These are phyloP conservation scores for Aureobasidium sp. DNA, from an alignment of 2,329 filamentous ascomycete species.

Conservation along the genomic window DNA sequence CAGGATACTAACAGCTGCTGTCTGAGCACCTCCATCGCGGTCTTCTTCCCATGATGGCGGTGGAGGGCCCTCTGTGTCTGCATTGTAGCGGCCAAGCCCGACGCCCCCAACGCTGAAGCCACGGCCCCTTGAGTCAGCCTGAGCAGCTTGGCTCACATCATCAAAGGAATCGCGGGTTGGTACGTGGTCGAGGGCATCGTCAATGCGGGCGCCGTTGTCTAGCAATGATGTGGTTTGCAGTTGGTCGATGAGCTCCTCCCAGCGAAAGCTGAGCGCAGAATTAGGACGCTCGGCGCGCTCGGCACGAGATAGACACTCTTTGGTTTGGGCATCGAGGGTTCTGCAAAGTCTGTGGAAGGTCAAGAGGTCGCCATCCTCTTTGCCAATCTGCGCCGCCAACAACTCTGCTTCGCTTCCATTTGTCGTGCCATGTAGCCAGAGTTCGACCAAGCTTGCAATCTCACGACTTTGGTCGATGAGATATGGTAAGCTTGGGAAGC, in stretches of 20 bases:
- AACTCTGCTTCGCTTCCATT: constrained; percentile 11
- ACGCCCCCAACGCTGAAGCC: not conserved
- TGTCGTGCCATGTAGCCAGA: constrained; percentile 59
- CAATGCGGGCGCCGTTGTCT: constrained; percentile 25
- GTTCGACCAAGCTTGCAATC: constrained; percentile 72
- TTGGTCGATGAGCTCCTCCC: constrained; percentile 48
- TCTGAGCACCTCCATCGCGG: constrained; percentile 18
- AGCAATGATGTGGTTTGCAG: constrained; percentile 24
- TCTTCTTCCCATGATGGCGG: constrained; percentile 15
- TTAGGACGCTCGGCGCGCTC: constrained; percentile 47
- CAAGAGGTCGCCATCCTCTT: constrained; percentile 40
- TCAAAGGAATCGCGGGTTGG: constrained; percentile 16
- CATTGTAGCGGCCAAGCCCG: not conserved
- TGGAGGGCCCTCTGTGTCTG: constrained; percentile 9
- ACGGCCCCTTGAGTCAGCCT: not conserved
- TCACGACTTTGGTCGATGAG: constrained; percentile 83
- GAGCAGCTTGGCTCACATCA: constrained; percentile 11
- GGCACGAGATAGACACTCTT: constrained; percentile 44
- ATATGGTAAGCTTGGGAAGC: constrained; percentile 87
- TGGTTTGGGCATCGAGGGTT: constrained; percentile 41
- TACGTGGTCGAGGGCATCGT: constrained; percentile 23
- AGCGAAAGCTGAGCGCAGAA: constrained; percentile 42
- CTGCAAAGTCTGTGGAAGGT: constrained; percentile 45
- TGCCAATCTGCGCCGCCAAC: constrained; percentile 11
- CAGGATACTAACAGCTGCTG: constrained; percentile 17